A percentile compares a stretch with the other conserved stretches of the same genome.
phyloP scores from a whole-genome alignment of 73 alveolate genomes.

The Durusdinium trenchii region DNA sequence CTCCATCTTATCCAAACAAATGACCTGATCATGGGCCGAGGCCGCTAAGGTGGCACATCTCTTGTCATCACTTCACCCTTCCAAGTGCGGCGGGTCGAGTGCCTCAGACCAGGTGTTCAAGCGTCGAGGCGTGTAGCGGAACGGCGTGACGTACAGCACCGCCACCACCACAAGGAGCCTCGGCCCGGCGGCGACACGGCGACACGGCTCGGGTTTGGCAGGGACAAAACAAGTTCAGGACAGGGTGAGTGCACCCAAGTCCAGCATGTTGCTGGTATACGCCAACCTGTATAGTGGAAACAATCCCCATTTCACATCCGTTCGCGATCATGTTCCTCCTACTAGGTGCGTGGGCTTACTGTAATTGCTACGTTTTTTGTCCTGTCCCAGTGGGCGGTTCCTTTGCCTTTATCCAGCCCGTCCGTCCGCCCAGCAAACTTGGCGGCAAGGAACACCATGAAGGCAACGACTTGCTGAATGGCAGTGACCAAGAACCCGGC shows the following conservation, averaged over 20 bases:
- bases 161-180: slow-evolving; percentile 71
- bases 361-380: too few species aligned
- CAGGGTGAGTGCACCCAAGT: not conserved
- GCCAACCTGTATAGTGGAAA: too few species aligned
- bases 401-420: too few species aligned
- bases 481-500: slow-evolving; percentile 87
- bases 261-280: not conserved
- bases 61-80: too few species aligned
- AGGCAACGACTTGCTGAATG: slow-evolving; percentile 91
- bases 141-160: slow-evolving; percentile 60
- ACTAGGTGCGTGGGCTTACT: too few species aligned
- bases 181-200: not conserved
- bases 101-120: slow-evolving; percentile 84
- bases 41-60: too few species aligned
- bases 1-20: too few species aligned
- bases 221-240: not conserved
- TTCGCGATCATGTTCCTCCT: too few species aligned
- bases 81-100: not conserved
- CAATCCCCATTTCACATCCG: too few species aligned
- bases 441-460: slow-evolving; percentile 31
- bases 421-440: too few species aligned
- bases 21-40: too few species aligned
- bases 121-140: slow-evolving; percentile 73
- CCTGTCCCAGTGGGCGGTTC: too few species aligned
- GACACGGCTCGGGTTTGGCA: not conserved